These are phyloP conservation scores for Tranzscheliella williamsii DNA, from an alignment of 1,284 basidiomycete species.

Conservation along the genomic window DNA sequence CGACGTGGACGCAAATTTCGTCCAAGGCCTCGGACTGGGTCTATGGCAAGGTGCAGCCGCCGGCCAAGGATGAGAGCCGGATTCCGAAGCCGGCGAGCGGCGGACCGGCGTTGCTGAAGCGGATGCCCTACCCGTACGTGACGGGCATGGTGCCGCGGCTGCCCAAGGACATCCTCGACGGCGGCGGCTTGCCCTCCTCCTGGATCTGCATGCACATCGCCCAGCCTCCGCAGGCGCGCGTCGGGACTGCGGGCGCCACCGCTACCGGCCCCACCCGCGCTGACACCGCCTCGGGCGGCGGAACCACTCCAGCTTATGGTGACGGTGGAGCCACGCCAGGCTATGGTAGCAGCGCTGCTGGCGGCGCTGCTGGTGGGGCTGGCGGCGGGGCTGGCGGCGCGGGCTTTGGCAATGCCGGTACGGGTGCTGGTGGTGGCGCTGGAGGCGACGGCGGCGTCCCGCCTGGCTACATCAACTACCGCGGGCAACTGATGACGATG, in stretches of 20 bases:
- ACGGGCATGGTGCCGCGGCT: slow-evolving; percentile 27
- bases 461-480: slow-evolving; percentile 19
- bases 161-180: slow-evolving; percentile 14
- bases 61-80: not conserved
- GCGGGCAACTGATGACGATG: slow-evolving; percentile 21
- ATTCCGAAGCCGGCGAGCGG: slow-evolving; percentile 9
- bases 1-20: slow-evolving; percentile 18
- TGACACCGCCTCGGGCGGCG: not conserved
- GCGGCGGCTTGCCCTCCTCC: slow-evolving; percentile 9
- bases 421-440: not conserved
- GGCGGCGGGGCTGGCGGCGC: not conserved
- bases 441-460: slow-evolving; percentile 2
- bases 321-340: not conserved
- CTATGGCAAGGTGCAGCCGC: slow-evolving; percentile 8
- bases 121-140: slow-evolving; percentile 26
- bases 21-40: slow-evolving; percentile 21
- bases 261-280: not conserved
- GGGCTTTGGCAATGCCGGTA: slow-evolving; percentile 2
- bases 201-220: slow-evolving; percentile 27
- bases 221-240: not conserved
- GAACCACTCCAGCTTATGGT: not conserved
- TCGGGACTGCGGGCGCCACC: not conserved
- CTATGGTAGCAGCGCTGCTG: not conserved
- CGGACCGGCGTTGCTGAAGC: slow-evolving; percentile 5
- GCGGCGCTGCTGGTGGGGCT: slow-evolving; percentile 1